These are phyloP conservation scores for Mucor lusitanicus DNA, from an alignment of 371 early-diverging fungal species.

Conservation along the genomic window DNA sequence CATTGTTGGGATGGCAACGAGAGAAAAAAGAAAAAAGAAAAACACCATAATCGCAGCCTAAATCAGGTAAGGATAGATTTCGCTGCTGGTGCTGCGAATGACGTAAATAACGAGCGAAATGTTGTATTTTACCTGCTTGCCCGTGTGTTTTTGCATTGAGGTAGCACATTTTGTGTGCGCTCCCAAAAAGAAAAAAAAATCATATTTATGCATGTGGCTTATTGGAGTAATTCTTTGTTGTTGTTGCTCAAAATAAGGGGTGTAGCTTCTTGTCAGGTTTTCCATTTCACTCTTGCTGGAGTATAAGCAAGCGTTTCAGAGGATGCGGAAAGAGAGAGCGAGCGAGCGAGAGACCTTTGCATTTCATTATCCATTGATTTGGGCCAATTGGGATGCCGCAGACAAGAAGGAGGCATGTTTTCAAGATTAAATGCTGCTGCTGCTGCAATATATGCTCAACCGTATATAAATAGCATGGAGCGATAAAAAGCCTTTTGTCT, in stretches of 20 bases:
- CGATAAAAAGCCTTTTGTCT: neutral
- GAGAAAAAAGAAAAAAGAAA: neutral
- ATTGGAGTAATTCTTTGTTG: neutral
- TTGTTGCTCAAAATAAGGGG: neutral
- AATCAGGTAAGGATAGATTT: neutral
- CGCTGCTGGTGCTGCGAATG: neutral
- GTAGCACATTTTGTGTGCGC: neutral
- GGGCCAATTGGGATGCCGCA: neutral
- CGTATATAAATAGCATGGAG: neutral
- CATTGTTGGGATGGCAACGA: conserved; percentile 9
- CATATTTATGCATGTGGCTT: neutral
- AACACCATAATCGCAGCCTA: neutral
- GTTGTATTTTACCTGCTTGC: neutral
- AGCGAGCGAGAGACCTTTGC: too few species aligned
- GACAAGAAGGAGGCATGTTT: neutral
- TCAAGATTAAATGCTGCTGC: too few species aligned
- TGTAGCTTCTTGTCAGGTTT: neutral
- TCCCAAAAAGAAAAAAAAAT: too few species aligned
- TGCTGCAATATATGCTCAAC: neutral
- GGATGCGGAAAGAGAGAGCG: neutral
- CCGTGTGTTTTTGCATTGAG: neutral
- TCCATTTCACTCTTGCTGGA: neutral
- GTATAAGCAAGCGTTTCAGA: neutral
- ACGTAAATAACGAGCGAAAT: conserved; percentile 1
- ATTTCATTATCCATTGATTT: neutral